Conservation (phyloP, 2,329 filamentous ascomycete genomes). For the Sarocladium strictum region DNA sequence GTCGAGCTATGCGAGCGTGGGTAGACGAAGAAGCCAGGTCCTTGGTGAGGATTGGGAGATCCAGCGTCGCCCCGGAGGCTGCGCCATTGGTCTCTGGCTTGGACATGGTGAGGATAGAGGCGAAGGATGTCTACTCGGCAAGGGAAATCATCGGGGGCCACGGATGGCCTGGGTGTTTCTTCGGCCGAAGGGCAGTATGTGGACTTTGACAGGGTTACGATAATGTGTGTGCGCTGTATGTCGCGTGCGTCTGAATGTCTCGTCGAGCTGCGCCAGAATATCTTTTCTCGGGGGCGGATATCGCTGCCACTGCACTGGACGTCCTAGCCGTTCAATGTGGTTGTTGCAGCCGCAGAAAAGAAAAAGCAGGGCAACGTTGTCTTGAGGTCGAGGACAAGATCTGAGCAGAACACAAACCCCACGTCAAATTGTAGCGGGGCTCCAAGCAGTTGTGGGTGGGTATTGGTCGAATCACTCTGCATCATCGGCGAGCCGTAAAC, state of each 20-base stretch:
- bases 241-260: not conserved
- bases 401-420: conserved; percentile 3
- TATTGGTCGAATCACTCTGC: too few relatives aligned
- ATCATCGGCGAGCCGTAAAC: too few relatives aligned
- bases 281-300: not conserved
- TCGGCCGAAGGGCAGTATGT: not conserved
- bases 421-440: conserved; percentile 9
- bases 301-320: not conserved
- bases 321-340: not conserved
- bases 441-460: not conserved
- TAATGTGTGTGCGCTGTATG: not conserved
- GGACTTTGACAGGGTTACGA: not conserved
- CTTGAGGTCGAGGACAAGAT: not conserved
- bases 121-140: not conserved
- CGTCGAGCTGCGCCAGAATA: not conserved
- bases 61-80: conserved; percentile 32
- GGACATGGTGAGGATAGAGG: conserved; percentile 25
- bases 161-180: not conserved
- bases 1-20: conserved; percentile 43
- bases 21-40: conserved; percentile 60
- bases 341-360: not conserved
- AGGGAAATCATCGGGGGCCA: conserved; percentile 27
- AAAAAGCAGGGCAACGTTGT: not conserved
- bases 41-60: conserved; percentile 42
- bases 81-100: conserved; percentile 38